phyloP scores from a whole-genome alignment of 495 filamentous ascomycete species.

The Hamigera avellanea region DNA sequence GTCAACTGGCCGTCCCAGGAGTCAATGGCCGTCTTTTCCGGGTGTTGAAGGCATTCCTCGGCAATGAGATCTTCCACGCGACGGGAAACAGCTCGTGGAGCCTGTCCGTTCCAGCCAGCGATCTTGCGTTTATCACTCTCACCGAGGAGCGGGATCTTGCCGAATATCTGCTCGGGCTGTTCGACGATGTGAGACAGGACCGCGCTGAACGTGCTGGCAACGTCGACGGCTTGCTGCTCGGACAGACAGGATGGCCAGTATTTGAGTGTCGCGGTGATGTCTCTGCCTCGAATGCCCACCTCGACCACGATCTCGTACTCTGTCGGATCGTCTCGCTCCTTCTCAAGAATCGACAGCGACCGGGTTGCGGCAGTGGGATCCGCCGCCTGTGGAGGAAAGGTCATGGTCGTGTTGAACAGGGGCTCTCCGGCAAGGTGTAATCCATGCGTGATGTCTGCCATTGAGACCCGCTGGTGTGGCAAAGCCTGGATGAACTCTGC shows the following conservation, averaged over 20 bases:
- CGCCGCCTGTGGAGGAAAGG: not conserved
- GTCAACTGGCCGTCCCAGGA: conserved; percentile 24
- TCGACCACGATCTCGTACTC: not conserved
- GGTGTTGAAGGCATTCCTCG: not conserved
- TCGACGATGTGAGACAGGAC: not conserved
- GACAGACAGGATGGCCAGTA: not conserved
- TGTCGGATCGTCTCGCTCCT: not conserved
- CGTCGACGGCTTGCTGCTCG: not conserved
- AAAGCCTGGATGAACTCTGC: conserved; percentile 22
- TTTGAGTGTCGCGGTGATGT: not conserved
- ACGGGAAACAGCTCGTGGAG: conserved; percentile 3
- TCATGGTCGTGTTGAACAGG: conserved; percentile 30
- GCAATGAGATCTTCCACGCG: conserved; percentile 13
- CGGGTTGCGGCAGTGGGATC: not conserved
- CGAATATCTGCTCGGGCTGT: not conserved
- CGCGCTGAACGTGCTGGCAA: not conserved
- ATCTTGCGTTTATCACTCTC: conserved; percentile 7
- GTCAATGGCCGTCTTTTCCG: conserved; percentile 11
- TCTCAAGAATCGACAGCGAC: not conserved
- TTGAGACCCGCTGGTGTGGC: conserved; percentile 19
- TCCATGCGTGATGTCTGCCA: conserved; percentile 28
- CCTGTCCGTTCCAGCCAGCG: conserved; percentile 9
- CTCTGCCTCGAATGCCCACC: not conserved
- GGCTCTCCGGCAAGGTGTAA: conserved; percentile 21
- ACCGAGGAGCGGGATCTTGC: not conserved